Percentiles rank a stretch among this genome's conserved stretches.
Conservation (phyloP, 345 rosid genomes). For the Arabis hirsuta region DNA sequence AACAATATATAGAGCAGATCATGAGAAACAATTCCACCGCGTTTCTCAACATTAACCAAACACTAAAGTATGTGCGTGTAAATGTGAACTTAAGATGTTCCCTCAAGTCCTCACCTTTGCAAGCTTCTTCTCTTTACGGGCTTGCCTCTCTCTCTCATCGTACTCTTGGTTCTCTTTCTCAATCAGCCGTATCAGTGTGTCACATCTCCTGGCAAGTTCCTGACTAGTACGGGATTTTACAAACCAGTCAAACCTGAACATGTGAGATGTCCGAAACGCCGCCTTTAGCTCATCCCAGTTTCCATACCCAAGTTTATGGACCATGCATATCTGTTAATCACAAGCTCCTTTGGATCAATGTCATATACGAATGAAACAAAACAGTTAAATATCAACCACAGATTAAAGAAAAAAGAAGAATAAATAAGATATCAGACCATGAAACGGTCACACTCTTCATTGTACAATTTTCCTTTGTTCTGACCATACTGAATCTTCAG, state of each 20-base stretch:
- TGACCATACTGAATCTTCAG: conserved; percentile 98
- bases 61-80: neutral
- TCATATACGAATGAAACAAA: conserved; percentile 2
- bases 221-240: conserved; percentile 94
- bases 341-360: conserved; percentile 26
- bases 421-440: conserved; percentile 54
- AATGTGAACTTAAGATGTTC: conserved; percentile 17
- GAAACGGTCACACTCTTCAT: conserved; percentile 47
- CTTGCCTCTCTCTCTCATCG: conserved; percentile 97
- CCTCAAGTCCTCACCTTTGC: conserved; percentile 63
- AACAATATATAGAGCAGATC: neutral
- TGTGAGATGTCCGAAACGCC: conserved; percentile 78
- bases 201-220: conserved; percentile 96
- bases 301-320: conserved; percentile 97
- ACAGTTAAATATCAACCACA: conserved; percentile 1
- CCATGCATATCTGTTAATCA: conserved; percentile 82
- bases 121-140: conserved; percentile 96
- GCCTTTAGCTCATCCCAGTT: conserved; percentile 98
- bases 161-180: conserved; percentile 99
- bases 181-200: conserved; percentile 88
- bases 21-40: conserved; percentile 13
- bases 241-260: conserved; percentile 96
- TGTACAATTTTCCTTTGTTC: conserved; percentile 89
- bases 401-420: no score
- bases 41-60: conserved; percentile 5